Conservation (phyloP, 2,329 filamentous ascomycete species). For the Thielaviopsis populi region DNA sequence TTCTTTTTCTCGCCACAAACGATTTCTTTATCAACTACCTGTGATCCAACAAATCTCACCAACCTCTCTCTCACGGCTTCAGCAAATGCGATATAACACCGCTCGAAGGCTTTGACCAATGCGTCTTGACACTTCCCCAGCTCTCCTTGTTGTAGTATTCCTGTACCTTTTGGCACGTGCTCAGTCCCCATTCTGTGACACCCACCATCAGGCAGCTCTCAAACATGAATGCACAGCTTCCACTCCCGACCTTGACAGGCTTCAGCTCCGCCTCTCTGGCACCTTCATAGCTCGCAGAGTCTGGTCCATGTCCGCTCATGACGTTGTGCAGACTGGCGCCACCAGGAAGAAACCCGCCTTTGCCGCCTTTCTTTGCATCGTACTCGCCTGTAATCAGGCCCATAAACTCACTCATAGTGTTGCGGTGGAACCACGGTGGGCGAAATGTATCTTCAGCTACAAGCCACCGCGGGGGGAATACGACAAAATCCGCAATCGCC, state of each 20-base stretch:
- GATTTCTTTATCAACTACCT: neutral
- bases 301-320: conserved; percentile 53
- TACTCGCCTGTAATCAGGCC: conserved; percentile 43
- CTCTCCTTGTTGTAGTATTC: conserved; percentile 65
- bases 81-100: neutral
- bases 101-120: conserved; percentile 37
- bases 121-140: conserved; percentile 54
- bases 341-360: conserved; percentile 41
- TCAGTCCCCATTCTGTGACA: conserved; percentile 53
- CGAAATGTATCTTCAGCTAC: conserved; percentile 56
- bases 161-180: conserved; percentile 43
- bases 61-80: neutral
- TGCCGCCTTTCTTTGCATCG: conserved; percentile 43
- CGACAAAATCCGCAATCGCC: conserved; percentile 55
- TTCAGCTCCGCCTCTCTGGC: conserved; percentile 39
- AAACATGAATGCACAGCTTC: conserved; percentile 54
- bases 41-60: neutral
- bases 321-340: conserved; percentile 53
- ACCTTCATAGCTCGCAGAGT: conserved; percentile 40
- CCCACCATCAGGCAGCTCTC: conserved; percentile 56
- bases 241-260: conserved; percentile 42
- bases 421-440: conserved; percentile 58
- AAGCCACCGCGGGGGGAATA: conserved; percentile 58
- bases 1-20: too few relatives aligned
- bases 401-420: conserved; percentile 53